These are phyloP conservation scores for Tetrapisispora phaffii DNA, from an alignment of 805 yeast species.

Conservation along the genomic window DNA sequence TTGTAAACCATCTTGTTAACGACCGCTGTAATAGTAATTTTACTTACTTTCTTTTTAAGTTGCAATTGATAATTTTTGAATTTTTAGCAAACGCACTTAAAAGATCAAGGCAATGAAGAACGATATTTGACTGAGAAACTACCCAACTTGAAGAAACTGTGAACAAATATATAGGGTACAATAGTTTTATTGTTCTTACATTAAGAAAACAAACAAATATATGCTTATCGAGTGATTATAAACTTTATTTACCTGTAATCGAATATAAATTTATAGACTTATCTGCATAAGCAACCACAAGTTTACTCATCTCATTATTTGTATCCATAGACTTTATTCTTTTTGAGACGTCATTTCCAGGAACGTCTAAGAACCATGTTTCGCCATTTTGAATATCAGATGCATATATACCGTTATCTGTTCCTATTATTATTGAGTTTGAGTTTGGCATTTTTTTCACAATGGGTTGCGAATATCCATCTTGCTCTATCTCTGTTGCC, in stretches of 20 bases:
- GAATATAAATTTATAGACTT: conserved; percentile 7
- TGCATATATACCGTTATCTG: conserved; percentile 21
- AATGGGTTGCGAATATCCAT: conserved; percentile 24
- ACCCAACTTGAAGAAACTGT: no score
- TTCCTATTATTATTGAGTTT: conserved; percentile 21
- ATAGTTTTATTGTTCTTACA: no score
- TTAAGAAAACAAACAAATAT: no score
- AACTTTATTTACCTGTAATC: background rate
- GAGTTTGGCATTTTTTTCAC: conserved; percentile 10
- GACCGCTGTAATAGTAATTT: no score
- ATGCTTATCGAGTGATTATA: background rate
- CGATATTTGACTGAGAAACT: no score
- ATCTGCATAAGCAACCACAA: conserved; percentile 15
- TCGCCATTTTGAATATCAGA: conserved; percentile 22
- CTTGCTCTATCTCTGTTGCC: conserved; percentile 23
- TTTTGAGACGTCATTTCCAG: conserved; percentile 24
- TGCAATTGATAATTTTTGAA: no score
- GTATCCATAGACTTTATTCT: conserved; percentile 22
- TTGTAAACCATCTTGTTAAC: no score
- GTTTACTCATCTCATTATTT: conserved; percentile 2
- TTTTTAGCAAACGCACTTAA: no score
- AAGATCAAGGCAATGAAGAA: no score
- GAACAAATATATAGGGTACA: no score
- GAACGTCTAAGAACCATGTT: conserved; percentile 22
- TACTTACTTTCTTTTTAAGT: no score